Percentiles rank a stretch among this genome's conserved stretches.
Conservation (phyloP, 2,329 filamentous ascomycete genomes). For the Verticillium nubilum region DNA sequence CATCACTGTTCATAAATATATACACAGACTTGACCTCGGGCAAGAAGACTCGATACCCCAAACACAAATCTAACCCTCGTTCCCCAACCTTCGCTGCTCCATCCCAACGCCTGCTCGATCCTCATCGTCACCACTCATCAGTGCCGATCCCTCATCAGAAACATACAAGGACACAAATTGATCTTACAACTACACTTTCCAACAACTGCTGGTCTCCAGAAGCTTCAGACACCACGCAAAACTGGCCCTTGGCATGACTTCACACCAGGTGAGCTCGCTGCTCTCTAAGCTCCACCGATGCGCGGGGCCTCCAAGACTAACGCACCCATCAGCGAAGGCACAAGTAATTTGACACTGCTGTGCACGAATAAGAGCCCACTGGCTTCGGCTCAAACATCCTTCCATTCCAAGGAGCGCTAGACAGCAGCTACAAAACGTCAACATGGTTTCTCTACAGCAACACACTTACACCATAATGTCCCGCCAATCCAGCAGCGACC, state of each 20-base stretch:
- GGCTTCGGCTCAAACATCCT: not conserved
- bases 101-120: not conserved
- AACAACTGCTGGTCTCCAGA: not conserved
- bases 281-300: not conserved
- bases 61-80: not conserved
- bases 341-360: constrained; percentile 5
- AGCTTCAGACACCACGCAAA: not conserved
- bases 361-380: not conserved
- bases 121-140: not conserved
- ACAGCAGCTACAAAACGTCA: not conserved
- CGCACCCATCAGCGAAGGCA: constrained; percentile 8
- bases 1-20: constrained; percentile 1
- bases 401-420: not conserved
- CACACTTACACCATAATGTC: constrained; percentile 21
- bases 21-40: not conserved
- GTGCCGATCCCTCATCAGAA: not conserved
- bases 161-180: not conserved
- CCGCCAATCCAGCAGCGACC: constrained; percentile 17
- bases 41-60: not conserved
- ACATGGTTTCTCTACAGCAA: constrained; percentile 17
- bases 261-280: not conserved
- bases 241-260: not conserved
- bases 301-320: not conserved
- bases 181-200: not conserved
- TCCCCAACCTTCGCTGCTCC: not conserved